Evolutionary conservation across 202 grass and related monocot species (phyloP).

Genomic region (Musa balbisiana): DNA sequence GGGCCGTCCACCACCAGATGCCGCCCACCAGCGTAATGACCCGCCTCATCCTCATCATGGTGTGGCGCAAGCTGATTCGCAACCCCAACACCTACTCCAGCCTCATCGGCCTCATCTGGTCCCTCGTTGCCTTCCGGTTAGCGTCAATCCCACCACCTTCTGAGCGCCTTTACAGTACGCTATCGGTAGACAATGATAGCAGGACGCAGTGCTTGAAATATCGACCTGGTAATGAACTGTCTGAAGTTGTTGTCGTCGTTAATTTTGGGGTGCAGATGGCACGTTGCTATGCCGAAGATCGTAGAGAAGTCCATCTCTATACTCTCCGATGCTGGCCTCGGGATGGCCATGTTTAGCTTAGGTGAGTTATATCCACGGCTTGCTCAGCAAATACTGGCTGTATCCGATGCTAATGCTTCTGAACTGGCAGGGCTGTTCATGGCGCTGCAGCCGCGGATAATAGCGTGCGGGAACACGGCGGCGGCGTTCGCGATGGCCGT

Average conservation of each 20-base stretch:
- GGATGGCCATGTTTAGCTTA: conserved; percentile 99
- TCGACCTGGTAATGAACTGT: no score
- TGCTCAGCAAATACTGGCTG: no score
- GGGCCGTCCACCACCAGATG: conserved; percentile 43
- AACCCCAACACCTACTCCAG: conserved; percentile 99
- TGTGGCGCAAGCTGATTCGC: conserved; percentile 96
- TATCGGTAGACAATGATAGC: no score
- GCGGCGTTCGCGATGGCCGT: conserved; percentile 58
- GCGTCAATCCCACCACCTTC: no score
- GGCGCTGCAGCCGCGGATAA: conserved; percentile 80
- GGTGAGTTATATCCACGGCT: conserved; percentile 34
- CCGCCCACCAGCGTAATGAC: conserved; percentile 88
- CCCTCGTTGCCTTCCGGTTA: conserved; percentile 84
- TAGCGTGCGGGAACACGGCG: conserved; percentile 65
- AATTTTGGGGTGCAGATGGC: conserved; percentile 45
- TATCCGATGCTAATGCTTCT: not conserved
- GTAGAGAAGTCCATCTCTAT: conserved; percentile 89
- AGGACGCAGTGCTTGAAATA: no score
- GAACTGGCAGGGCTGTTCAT: conserved; percentile 66
- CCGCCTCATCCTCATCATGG: conserved; percentile 95
- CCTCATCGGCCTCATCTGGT: conserved; percentile 81
- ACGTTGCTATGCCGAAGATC: conserved; percentile 71
- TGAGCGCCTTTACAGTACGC: no score
- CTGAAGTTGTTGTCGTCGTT: not conserved
- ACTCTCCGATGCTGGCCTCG: conserved; percentile 89